phyloP scores from a whole-genome alignment of 2,329 filamentous ascomycete genomes.

The Ciborinia camelliae region DNA sequence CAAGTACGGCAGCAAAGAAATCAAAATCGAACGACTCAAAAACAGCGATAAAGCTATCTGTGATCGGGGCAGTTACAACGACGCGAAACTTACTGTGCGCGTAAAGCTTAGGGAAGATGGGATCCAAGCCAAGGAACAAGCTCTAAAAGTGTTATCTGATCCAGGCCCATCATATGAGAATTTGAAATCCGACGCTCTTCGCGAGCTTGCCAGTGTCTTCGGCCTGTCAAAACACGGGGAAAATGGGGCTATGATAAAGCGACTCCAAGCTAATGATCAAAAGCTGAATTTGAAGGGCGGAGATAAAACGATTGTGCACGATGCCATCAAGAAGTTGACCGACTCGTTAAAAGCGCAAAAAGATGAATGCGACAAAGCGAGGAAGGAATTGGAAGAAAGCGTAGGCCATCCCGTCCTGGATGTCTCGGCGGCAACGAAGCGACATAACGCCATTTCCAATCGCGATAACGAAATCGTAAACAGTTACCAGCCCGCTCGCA shows the following conservation, averaged over 20 bases:
- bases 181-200: neutral
- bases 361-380: neutral
- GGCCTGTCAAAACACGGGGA: neutral
- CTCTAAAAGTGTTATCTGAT: neutral
- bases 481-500: neutral
- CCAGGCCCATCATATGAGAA: neutral
- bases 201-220: neutral
- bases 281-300: neutral
- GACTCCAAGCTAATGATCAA: neutral
- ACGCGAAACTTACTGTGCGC: neutral
- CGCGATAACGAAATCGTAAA: neutral
- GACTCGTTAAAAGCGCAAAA: neutral
- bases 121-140: neutral
- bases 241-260: neutral
- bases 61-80: constrained; percentile 5
- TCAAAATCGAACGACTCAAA: constrained; percentile 23
- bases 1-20: constrained; percentile 13
- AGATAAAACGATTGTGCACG: neutral
- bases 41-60: constrained; percentile 22
- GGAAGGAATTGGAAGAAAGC: constrained; percentile 18
- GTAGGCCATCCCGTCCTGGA: constrained; percentile 23
- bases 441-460: neutral
- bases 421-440: neutral
- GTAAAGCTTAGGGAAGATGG: neutral
- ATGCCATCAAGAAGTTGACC: neutral